Evolutionary conservation across 345 rosid genomes (phyloP), one percentile per base, ranked within the genome.

Genomic region (Rhodomyrtus tomentosa): DNA sequence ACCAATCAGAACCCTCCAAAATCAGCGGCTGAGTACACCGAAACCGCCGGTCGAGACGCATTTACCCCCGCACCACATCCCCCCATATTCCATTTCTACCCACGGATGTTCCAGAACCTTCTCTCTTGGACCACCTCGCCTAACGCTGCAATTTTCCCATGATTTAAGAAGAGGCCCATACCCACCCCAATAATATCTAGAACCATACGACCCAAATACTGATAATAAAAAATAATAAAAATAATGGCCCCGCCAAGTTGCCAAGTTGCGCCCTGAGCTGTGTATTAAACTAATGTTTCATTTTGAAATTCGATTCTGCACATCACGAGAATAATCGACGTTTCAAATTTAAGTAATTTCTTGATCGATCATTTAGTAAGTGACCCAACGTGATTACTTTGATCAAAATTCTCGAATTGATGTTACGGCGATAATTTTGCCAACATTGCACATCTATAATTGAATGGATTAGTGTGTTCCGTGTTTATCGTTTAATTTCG

Each of bases 31-130:
- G 76, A 24, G n/a, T n/a, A 9, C 76, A 36, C 13, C 59, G 9
- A 55, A 24, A 4, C 14, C 59, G 4, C 45, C 12, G 2, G 76
- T 32, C 24, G 76, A 36, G 76, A 36, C 76, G 45, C 76, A 68
- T 68, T 68, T 68, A 9, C 24, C 76, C 74, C 72, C 18, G 68
- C 81, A 14, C 85, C 89, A n/a, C 82, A 2, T 18, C 50, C 81
- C 21, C 45, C 76, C 50, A 10, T 51, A 42, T 83, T 29, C 72
- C 88, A 25, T 80, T 58, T 80, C 45, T 38, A 20, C 85, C 86
- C 81, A 14, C 68, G 49, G 54, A 84, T 50, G 81, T 88, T 90
- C 93, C 86, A 84, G 96, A 92, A 92, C 88, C 83, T 93, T 92
- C 90, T 51, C 84, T 1, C 79, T 48, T 4, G 14, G 80, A 48